A percentile compares a stretch with the other conserved stretches of the same genome.
Evolutionary conservation across 2,329 filamentous ascomycete species (phyloP).

Genomic region (Paecilomyces formosus): DNA sequence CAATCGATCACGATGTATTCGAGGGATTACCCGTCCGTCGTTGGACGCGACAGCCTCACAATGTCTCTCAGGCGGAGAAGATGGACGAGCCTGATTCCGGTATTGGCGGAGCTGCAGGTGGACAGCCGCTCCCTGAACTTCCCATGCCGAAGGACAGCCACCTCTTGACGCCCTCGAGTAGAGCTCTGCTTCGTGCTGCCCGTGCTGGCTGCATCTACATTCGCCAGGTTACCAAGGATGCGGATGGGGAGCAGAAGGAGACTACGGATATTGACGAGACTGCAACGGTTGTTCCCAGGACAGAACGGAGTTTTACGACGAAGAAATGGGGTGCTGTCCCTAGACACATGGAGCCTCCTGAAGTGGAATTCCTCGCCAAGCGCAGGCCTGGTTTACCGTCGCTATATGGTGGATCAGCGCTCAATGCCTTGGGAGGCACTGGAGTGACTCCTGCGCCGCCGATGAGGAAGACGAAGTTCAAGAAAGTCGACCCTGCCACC

Average conservation of each 20-base stretch:
- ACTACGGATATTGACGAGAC: conserved; percentile 26
- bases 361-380: conserved; percentile 57
- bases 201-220: conserved; percentile 72
- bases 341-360: conserved; percentile 49
- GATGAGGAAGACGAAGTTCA: conserved; percentile 74
- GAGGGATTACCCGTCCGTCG: conserved; percentile 80
- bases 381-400: conserved; percentile 52
- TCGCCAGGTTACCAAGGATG: conserved; percentile 46
- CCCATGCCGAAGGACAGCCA: conserved; percentile 84
- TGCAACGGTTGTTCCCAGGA: conserved; percentile 13
- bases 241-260: conserved; percentile 30
- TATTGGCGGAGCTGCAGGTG: conserved; percentile 18
- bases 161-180: conserved; percentile 68
- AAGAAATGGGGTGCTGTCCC: conserved; percentile 54
- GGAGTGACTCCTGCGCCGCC: conserved; percentile 34
- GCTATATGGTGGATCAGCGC: conserved; percentile 31
- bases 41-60: conserved; percentile 70
- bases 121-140: conserved; percentile 55
- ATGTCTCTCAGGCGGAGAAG: conserved; percentile 57
- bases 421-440: conserved; percentile 16
- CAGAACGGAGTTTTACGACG: conserved; percentile 46
- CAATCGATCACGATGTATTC: conserved; percentile 57
- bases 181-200: conserved; percentile 74
- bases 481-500: conserved; percentile 63
- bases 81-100: conserved; percentile 48